Base-by-base conservation (phyloP, 2,329 filamentous ascomycete species). In the Pestalotiopsis sp. region DNA sequence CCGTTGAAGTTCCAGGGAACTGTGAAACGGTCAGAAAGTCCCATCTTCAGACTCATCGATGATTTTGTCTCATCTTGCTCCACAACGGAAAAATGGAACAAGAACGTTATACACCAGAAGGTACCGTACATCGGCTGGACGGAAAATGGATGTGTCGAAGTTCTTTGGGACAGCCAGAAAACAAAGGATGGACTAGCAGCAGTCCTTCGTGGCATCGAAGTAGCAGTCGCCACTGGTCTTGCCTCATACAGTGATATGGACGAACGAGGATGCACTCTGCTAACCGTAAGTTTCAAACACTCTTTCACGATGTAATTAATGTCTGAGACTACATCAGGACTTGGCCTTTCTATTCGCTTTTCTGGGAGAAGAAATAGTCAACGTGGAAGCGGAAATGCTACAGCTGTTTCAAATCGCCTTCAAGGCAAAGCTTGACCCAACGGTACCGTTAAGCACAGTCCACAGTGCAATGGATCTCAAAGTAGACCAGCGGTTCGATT, bases 401-500 rank as follows among this genome's bases (percentile, higher is more conserved):
- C 45, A 52, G 5, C 4, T 52, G 45, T 52, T 52, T n/a, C 45
- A 3, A n/a, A 52, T 20, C 4, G 45, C 45, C 17, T 52, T 3
- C 14, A 6, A 3, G 2, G 4, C 45, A n/a, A 52, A 52, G 17
- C 4, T 52, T 7, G 45, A 52, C n/a, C 45, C 45, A 17, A 52
- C 45, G 1, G n/a, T n/a, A n/a, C 1, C 17, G 6, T 52, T 52
- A 3, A 5, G n/a, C 1, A 4, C 6, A 52, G 6, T 52, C 9
- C 5, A 9, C 45, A n/a, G 20, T 2, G 7, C 1, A 52, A 17
- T 3, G 3, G n/a, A n/a, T 4, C 20, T 7, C 31, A 31, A 9
- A 31, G n/a, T 52, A n/a, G 3, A 52, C 17, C 1, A 20, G 1
- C 20, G n/a, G 17, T 11, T 1, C 2, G 0, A 6, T 3, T n/a